A percentile compares a stretch with the other conserved stretches of the same genome.
These are phyloP conservation scores for Deinandra increscens DNA, from an alignment of 129 eudicot species.

Conservation along the genomic window DNA sequence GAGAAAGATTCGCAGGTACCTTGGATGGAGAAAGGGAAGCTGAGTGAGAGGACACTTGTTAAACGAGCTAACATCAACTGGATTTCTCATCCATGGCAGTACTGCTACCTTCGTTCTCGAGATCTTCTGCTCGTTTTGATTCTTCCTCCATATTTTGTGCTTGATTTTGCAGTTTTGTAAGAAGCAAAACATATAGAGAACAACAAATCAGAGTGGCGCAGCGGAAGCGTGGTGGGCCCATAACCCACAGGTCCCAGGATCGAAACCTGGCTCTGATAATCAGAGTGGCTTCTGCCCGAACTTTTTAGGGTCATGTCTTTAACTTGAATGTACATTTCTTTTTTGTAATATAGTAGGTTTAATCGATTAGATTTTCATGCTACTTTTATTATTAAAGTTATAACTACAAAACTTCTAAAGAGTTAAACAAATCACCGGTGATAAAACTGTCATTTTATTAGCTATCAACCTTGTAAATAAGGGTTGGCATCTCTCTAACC, in stretches of 20 bases:
- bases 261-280: constrained; percentile 99
- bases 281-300: background rate
- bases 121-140: constrained; percentile 1
- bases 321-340: too few species aligned
- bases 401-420: too few species aligned
- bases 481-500: too few species aligned
- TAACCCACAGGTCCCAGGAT: constrained; percentile 99
- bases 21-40: constrained; percentile 56
- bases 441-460: too few species aligned
- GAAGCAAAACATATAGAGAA: too few species aligned
- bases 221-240: constrained; percentile 99
- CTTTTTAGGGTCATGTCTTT: too few species aligned
- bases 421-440: too few species aligned
- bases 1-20: constrained; percentile 33
- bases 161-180: too few species aligned
- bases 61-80: constrained; percentile 46
- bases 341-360: too few species aligned
- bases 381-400: too few species aligned
- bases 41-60: constrained; percentile 39
- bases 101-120: constrained; percentile 32
- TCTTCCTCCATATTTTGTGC: constrained; percentile 20
- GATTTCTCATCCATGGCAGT: constrained; percentile 81
- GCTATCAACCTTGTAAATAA: too few species aligned
- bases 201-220: constrained; percentile 96
- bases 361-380: too few species aligned